Percentiles rank a stretch among this genome's conserved stretches.
phyloP scores from a whole-genome alignment of 352 stramenopile species.

The Blastocystis sp. region DNA sequence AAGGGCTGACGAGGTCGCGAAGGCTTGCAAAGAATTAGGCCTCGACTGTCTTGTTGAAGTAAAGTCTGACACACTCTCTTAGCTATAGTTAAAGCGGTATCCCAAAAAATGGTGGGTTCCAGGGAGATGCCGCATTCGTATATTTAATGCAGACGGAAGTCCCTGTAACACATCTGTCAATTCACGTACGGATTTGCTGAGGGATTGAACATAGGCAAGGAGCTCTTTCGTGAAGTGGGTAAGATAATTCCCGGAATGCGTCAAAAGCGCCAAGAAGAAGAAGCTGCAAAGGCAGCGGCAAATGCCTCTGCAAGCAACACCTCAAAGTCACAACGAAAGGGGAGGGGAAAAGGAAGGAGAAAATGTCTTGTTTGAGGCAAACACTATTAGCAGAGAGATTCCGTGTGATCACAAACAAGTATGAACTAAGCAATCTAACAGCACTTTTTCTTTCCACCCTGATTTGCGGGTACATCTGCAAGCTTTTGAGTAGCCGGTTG shows the following conservation, averaged over 20 bases:
- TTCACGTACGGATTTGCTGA: not conserved
- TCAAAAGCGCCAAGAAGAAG: not conserved
- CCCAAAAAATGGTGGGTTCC: constrained; percentile 51
- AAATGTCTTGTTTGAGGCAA: constrained; percentile 32
- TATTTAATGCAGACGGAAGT: constrained; percentile 48
- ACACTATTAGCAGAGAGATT: not conserved
- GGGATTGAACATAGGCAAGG: not conserved
- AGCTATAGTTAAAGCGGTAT: constrained; percentile 15
- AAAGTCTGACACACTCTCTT: not conserved
- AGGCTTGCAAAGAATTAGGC: constrained; percentile 13
- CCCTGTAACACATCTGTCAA: constrained; percentile 39
- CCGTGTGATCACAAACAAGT: not conserved
- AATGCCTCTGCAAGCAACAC: not conserved
- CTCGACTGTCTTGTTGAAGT: constrained; percentile 30
- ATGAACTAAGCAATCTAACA: constrained; percentile 44
- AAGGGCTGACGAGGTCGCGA: not conserved
- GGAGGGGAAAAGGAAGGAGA: constrained; percentile 32
- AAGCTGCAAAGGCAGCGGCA: not conserved
- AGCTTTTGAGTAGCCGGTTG: not conserved
- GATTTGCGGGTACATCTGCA: not conserved
- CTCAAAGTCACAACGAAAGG: not conserved
- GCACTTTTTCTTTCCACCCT: constrained; percentile 26
- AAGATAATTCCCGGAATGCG: constrained; percentile 10
- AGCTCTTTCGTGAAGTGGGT: constrained; percentile 15
- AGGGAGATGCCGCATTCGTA: constrained; percentile 48